These are phyloP conservation scores for Dictyostelium capitatum DNA, from an alignment of 78 protist species.

Conservation along the genomic window DNA sequence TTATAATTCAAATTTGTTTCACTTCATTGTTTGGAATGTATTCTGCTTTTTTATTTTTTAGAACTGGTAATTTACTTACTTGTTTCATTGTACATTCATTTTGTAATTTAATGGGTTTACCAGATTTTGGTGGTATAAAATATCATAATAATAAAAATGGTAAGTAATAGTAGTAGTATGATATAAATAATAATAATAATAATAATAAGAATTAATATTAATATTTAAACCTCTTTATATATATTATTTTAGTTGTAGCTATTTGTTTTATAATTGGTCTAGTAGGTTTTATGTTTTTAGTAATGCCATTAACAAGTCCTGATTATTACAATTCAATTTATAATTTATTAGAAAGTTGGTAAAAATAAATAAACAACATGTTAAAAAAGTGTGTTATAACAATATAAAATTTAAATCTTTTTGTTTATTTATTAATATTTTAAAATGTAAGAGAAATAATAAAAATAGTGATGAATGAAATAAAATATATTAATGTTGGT, in stretches of 20 bases:
- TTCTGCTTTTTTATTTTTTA: constrained; percentile 47
- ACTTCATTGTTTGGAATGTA: constrained; percentile 77
- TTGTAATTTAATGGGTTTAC: constrained; percentile 77
- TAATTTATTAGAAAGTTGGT: constrained; percentile 22
- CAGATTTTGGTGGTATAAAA: constrained; percentile 33
- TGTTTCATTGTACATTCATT: constrained; percentile 53
- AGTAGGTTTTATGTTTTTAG: constrained; percentile 33
- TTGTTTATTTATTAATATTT: no score
- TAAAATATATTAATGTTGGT: no score
- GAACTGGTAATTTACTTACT: constrained; percentile 46
- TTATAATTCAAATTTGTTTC: constrained; percentile 11
- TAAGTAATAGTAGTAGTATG: neutral
- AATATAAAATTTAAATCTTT: no score
- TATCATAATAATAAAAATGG: constrained; percentile 34
- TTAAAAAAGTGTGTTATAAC: neutral
- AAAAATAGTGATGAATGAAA: no score
- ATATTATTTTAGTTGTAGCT: neutral
- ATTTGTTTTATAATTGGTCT: neutral
- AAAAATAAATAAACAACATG: neutral
- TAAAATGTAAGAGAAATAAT: no score
- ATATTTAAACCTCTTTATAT: neutral
- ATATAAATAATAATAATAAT: no score
- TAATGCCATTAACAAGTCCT: constrained; percentile 27
- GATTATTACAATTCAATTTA: constrained; percentile 28
- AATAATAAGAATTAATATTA: neutral